Evolutionary conservation across 495 filamentous ascomycete species (phyloP).

Genomic region (Tuber borchii): DNA sequence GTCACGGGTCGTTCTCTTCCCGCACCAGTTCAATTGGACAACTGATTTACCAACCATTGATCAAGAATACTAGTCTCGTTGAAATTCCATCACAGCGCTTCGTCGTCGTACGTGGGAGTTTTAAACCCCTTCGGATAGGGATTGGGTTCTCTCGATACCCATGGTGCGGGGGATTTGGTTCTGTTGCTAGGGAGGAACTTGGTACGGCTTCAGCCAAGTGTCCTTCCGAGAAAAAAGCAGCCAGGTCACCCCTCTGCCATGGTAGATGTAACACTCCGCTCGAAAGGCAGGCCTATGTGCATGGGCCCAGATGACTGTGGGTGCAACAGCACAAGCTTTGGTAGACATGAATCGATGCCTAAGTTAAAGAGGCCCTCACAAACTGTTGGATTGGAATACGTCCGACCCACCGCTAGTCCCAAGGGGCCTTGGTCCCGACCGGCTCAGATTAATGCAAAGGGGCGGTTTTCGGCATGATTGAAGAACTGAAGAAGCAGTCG

Average conservation of each 20-base stretch:
- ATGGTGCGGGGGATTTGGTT: constrained; percentile 60
- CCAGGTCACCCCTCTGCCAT: constrained; percentile 51
- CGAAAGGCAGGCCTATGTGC: constrained; percentile 50
- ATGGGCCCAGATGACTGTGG: constrained; percentile 63
- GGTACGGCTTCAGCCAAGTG: constrained; percentile 60
- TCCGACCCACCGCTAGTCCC: constrained; percentile 15
- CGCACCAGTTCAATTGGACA: constrained; percentile 54
- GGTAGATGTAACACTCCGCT: background rate
- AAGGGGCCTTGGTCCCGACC: constrained; percentile 37
- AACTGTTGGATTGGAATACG: constrained; percentile 18
- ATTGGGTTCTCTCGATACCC: constrained; percentile 68
- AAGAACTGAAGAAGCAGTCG: constrained; percentile 49
- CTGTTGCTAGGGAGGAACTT: constrained; percentile 61
- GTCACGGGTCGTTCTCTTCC: constrained; percentile 64
- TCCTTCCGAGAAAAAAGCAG: constrained; percentile 57
- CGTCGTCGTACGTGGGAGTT: constrained; percentile 56
- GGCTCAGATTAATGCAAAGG: constrained; percentile 66
- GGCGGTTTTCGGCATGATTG: constrained; percentile 77
- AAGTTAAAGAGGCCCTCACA: constrained; percentile 25
- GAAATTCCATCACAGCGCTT: constrained; percentile 50
- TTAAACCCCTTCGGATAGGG: constrained; percentile 60
- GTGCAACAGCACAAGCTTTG: constrained; percentile 59
- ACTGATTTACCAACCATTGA: constrained; percentile 54
- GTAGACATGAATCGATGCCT: constrained; percentile 23
- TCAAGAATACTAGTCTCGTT: constrained; percentile 66